A percentile compares a stretch with the other conserved stretches of the same genome.
Conservation (phyloP, 2,329 filamentous ascomycete genomes). For the Phialophora expanda region DNA sequence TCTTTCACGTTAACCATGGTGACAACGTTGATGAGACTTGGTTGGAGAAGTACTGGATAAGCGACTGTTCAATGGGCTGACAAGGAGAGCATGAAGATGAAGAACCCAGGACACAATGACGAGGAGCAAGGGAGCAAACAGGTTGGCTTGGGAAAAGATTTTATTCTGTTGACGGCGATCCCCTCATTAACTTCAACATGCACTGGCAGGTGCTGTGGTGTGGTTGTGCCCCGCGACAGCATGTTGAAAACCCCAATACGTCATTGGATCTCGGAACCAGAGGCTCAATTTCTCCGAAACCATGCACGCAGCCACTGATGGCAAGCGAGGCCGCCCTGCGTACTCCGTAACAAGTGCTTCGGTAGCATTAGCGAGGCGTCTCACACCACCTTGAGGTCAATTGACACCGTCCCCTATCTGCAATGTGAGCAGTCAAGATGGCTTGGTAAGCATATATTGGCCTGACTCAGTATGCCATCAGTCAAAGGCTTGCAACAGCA, state of each 20-base stretch:
- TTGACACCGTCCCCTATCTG: not conserved
- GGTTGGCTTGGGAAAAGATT: not conserved
- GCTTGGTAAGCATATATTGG: not conserved
- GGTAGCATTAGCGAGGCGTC: not conserved
- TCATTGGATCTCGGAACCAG: slow-evolving; percentile 7
- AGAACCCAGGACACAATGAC: not conserved
- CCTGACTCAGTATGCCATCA: not conserved
- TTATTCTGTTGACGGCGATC: slow-evolving; percentile 1
- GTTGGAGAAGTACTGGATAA: not conserved
- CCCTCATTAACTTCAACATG: slow-evolving; percentile 6
- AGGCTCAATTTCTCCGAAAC: slow-evolving; percentile 4
- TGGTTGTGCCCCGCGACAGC: not conserved
- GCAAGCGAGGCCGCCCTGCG: not conserved
- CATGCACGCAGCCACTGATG: not conserved
- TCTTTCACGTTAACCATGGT: slow-evolving; percentile 60
- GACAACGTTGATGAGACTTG: not conserved
- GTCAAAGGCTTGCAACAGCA: not conserved
- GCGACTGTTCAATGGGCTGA: not conserved
- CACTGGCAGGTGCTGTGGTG: not conserved
- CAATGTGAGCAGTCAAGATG: slow-evolving; percentile 2
- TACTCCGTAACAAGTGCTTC: not conserved
- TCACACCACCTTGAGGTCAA: not conserved
- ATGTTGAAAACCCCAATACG: not conserved
- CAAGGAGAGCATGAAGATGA: not conserved
- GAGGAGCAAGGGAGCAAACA: not conserved